phyloP scores from a whole-genome alignment of 495 filamentous ascomycete species.

The Arthonia radiata region DNA sequence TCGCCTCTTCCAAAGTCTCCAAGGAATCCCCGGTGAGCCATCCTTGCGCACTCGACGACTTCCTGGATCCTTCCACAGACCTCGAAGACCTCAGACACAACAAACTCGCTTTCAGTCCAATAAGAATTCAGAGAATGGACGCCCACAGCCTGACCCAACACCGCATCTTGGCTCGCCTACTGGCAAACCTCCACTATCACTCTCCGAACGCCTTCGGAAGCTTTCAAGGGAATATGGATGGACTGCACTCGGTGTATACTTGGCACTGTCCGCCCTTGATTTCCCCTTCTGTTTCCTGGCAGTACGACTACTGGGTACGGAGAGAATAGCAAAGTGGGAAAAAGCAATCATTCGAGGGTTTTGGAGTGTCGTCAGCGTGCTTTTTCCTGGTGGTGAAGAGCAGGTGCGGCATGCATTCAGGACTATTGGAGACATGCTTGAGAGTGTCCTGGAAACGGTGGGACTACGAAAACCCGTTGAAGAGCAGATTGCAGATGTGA shows the following conservation, averaged over 20 bases:
- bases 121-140: too few relatives aligned
- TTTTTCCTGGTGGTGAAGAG: too few relatives aligned
- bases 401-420: too few relatives aligned
- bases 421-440: slow-evolving; percentile 5
- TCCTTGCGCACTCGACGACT: too few relatives aligned
- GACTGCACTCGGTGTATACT: slow-evolving; percentile 77
- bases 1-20: too few relatives aligned
- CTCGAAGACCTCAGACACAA: too few relatives aligned
- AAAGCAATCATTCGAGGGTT: slow-evolving; percentile 9
- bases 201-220: slow-evolving; percentile 49
- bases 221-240: slow-evolving; percentile 90
- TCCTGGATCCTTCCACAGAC: too few relatives aligned
- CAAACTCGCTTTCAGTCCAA: too few relatives aligned
- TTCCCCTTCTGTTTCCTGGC: slow-evolving; percentile 88
- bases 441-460: slow-evolving; percentile 3
- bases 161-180: too few relatives aligned
- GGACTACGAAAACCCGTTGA: neutral
- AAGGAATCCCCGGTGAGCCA: too few relatives aligned
- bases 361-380: slow-evolving; percentile 23
- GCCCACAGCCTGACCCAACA: too few relatives aligned
- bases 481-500: slow-evolving; percentile 5
- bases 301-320: slow-evolving; percentile 58
- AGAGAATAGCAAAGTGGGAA: slow-evolving; percentile 48
- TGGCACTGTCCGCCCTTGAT: slow-evolving; percentile 58
- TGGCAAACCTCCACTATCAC: slow-evolving; percentile 25